Evolutionary conservation across 441 rosid genomes (phyloP).

Genomic region (Corymbia citriodora): DNA sequence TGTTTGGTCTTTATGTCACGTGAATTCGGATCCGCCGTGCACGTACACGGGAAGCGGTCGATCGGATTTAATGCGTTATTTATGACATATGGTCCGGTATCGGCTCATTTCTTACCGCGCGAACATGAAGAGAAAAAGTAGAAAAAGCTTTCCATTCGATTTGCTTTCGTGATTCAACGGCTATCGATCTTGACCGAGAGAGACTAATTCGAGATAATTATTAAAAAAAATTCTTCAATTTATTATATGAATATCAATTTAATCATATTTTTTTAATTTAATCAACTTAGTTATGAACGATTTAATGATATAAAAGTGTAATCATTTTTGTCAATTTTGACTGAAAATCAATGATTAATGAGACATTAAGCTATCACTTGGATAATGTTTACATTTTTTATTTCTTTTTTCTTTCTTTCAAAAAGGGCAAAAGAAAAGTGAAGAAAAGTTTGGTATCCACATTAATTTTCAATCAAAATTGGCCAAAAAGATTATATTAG

Average conservation of each 20-base stretch:
- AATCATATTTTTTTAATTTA: background rate
- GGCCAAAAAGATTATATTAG: no score
- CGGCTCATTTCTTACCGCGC: background rate
- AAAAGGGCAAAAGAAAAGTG: background rate
- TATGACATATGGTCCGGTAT: background rate
- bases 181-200: background rate
- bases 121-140: background rate
- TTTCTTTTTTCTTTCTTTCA: background rate
- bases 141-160: background rate
- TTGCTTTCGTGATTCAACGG: background rate
- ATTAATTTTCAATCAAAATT: no score
- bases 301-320: background rate
- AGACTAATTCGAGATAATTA: background rate
- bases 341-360: accelerated
- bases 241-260: accelerated
- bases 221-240: background rate
- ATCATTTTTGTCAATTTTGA: background rate
- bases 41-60: background rate
- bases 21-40: no score
- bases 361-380: accelerated
- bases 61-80: background rate
- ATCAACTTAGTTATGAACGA: accelerated
- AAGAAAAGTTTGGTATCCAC: background rate
- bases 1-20: background rate
- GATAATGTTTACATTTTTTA: background rate